Conservation (phyloP, 164 flowering plant species). For the Cinnamomum micranthum region DNA sequence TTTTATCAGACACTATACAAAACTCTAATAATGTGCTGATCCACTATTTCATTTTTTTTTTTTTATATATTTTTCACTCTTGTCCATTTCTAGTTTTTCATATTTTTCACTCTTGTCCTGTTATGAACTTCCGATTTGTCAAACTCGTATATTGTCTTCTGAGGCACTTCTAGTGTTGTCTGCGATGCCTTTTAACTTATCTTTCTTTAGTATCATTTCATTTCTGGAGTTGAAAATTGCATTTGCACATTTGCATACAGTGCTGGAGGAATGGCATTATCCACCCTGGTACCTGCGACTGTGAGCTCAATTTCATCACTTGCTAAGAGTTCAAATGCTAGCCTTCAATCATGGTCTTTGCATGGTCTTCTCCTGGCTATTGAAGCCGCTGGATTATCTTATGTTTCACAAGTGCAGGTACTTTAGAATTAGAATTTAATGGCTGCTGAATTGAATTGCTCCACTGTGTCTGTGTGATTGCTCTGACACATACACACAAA, state of each 20-base stretch:
- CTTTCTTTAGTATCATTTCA: neutral
- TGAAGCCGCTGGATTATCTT: slow-evolving; percentile 96
- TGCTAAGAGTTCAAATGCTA: slow-evolving; percentile 64
- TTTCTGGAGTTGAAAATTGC: slow-evolving; percentile 4
- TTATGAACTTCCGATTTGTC: no score
- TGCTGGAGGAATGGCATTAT: slow-evolving; percentile 99
- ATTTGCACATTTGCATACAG: slow-evolving; percentile 45
- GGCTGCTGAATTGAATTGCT: neutral
- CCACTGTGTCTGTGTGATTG: neutral
- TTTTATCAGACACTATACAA: no score
- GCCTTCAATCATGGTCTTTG: slow-evolving; percentile 85
- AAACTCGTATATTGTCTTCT: no score
- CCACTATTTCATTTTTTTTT: neutral
- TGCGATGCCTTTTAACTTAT: neutral
- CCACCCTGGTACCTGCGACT: slow-evolving; percentile 87
- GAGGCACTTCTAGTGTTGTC: neutral
- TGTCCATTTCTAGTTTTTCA: neutral
- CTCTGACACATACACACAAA: no score
- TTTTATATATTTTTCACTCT: no score
- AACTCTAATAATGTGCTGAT: no score
- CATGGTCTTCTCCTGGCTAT: slow-evolving; percentile 94
- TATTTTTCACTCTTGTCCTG: no score
- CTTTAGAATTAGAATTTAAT: neutral
- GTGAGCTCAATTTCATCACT: slow-evolving; percentile 71
- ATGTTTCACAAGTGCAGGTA: slow-evolving; percentile 97